These are phyloP conservation scores for Kurtzmaniella quercitrusa DNA, from an alignment of 1,139 yeast genomes.

Conservation along the genomic window DNA sequence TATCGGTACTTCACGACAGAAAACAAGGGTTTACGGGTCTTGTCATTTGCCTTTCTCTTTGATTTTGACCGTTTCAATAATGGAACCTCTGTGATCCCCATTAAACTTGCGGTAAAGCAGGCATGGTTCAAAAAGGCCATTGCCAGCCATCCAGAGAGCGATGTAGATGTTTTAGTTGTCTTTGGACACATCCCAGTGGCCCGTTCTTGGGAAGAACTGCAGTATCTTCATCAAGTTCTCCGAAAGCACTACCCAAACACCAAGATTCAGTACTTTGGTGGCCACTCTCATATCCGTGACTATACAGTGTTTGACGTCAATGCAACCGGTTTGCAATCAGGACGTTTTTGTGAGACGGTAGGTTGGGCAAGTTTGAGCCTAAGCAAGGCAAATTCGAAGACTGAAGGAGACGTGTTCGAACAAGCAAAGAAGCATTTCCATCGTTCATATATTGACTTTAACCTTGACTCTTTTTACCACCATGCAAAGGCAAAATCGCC, in stretches of 20 bases:
- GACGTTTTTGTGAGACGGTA: constrained; percentile 86
- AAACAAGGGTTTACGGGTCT: constrained; percentile 44
- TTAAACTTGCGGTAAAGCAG: constrained; percentile 50
- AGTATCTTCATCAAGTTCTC: constrained; percentile 46
- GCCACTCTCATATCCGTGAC: constrained; percentile 92
- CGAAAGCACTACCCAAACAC: constrained; percentile 57
- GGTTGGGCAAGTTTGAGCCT: constrained; percentile 73
- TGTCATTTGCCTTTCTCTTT: constrained; percentile 78
- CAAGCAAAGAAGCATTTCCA: constrained; percentile 26
- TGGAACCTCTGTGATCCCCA: constrained; percentile 62
- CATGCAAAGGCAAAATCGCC: constrained; percentile 43
- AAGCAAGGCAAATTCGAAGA: constrained; percentile 7
- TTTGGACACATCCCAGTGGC: constrained; percentile 81
- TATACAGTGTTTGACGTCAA: constrained; percentile 62
- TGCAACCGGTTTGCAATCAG: constrained; percentile 81
- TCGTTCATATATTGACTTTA: constrained; percentile 80
- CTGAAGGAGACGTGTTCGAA: constrained; percentile 4
- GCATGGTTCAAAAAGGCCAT: constrained; percentile 63
- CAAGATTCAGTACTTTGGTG: constrained; percentile 85
- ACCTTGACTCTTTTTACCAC: constrained; percentile 58
- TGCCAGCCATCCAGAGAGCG: constrained; percentile 31
- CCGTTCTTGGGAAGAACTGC: constrained; percentile 53
- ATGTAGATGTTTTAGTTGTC: constrained; percentile 63
- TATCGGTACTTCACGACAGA: constrained; percentile 64
- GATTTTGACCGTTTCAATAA: constrained; percentile 63